These are phyloP conservation scores for Parathielavia hyrcaniae DNA, from an alignment of 495 filamentous ascomycete species.

Conservation along the genomic window DNA sequence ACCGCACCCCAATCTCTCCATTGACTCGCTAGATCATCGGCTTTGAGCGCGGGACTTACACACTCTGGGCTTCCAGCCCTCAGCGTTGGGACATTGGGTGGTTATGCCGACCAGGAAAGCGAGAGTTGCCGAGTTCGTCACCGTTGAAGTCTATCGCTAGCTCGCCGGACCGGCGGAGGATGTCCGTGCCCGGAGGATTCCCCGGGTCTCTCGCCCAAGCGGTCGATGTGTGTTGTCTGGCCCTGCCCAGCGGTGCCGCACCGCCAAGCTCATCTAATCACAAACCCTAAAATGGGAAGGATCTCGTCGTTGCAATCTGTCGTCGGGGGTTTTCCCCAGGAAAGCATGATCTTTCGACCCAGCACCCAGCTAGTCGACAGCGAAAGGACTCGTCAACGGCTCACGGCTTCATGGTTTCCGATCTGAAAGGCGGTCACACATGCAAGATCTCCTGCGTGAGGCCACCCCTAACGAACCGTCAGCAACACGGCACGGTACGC, in stretches of 20 bases:
- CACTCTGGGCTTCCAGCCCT: background rate
- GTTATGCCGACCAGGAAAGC: too few species aligned
- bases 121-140: too few species aligned
- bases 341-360: background rate
- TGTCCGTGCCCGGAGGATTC: background rate
- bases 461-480: too few species aligned
- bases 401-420: background rate
- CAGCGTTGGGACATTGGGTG: too few species aligned
- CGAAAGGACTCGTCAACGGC: background rate
- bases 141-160: too few species aligned
- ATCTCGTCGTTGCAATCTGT: background rate
- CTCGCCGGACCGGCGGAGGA: too few species aligned
- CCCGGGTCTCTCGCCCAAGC: background rate
- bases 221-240: background rate
- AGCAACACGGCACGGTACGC: too few species aligned
- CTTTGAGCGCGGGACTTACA: background rate
- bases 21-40: background rate
- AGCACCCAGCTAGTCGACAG: background rate
- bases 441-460: background rate
- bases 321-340: slow-evolving; percentile 7
- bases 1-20: background rate
- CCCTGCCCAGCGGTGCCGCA: background rate
- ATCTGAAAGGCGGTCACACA: background rate
- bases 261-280: background rate
- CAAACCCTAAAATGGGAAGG: slow-evolving; percentile 1